Evolutionary conservation across 2,329 filamentous ascomycete genomes (phyloP), one percentile per base, ranked within the genome.

Genomic region (Sporothrix mexicana): DNA sequence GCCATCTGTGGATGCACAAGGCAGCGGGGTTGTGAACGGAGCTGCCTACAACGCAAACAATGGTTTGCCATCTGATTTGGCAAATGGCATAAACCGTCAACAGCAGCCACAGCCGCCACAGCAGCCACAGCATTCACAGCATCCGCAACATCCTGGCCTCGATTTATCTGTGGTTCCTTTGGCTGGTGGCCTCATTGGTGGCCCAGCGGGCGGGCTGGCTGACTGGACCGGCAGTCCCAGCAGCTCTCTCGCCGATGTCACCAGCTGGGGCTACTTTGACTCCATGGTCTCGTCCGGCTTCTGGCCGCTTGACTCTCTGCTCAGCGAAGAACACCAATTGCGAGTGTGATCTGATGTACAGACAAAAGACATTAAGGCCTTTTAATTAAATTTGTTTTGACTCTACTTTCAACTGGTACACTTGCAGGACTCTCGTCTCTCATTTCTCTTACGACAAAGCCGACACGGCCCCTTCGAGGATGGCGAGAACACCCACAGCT

Each of bases 401-500:
- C 23, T 55, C 13, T 8, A 20, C 9, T 15, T n/a, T 10, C 13
- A 61, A 25, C 10, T 59, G n/a, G n/a, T n/a, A 10, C 12, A 17
- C 13, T 51, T 30, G 41, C 12, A 36, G 30, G 30, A n/a, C n/a
- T 36, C 23, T 17, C 4, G 45, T 2, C 49, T 13, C 30, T 7
- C 1, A 43, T 57, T 13, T 3, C 1, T 15, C 45, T 13, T 59
- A 69, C 20, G n/a, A 25, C n/a, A 59, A 7, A 12, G 51, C 51
- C n/a, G 13, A 25, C 51, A 45, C 49, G 10, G 57, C 45, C 5
- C 51, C 67, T 7, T 69, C 51, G n/a, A 69, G 51, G 15, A 45
- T 61, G 10, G 68, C 68, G 7, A 71, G n/a, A n/a, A 72, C 51
- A 30, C 91, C 84, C 90, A 89, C 49, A 0, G 91, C 91, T 47